These are phyloP conservation scores for Phaseolus coccineus DNA, from an alignment of 331 rosid species.

Conservation along the genomic window DNA sequence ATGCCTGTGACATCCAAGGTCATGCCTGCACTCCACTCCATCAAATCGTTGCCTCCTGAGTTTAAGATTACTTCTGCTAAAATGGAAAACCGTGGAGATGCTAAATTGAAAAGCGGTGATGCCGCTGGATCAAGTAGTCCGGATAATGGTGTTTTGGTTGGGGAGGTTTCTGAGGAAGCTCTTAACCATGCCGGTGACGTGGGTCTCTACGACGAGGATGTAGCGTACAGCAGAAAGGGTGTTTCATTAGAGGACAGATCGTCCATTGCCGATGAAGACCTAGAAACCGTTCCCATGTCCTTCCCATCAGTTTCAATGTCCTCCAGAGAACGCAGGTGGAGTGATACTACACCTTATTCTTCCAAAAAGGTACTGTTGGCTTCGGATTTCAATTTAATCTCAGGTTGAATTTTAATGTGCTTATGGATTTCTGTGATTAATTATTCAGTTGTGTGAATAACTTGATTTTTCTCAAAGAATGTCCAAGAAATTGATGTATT, in stretches of 20 bases:
- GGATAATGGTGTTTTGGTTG: conserved; percentile 52
- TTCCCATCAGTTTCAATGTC: conserved; percentile 64
- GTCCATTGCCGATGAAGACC: conserved; percentile 61
- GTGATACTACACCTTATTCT: conserved; percentile 79
- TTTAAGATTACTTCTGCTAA: conserved; percentile 57
- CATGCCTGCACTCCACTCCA: conserved; percentile 60
- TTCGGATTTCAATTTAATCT: conserved; percentile 38
- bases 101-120: conserved; percentile 49
- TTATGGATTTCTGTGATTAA: conserved; percentile 15
- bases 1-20: conserved; percentile 64
- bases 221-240: conserved; percentile 64
- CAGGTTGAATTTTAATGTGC: conserved; percentile 15
- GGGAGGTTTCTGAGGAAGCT: conserved; percentile 49
- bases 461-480: conserved; percentile 32
- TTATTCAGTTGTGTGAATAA: conserved; percentile 25
- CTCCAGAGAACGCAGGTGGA: conserved; percentile 74
- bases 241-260: conserved; percentile 57
- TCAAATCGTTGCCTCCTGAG: conserved; percentile 73
- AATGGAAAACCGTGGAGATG: conserved; percentile 46
- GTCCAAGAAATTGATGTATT: conserved; percentile 16
- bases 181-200: conserved; percentile 41
- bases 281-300: conserved; percentile 61
- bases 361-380: conserved; percentile 81
- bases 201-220: conserved; percentile 71
- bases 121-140: conserved; percentile 47